A percentile compares a stretch with the other conserved stretches of the same genome.
Conservation (phyloP, 768 basidiomycete species). For the Tricholoma sp. region DNA sequence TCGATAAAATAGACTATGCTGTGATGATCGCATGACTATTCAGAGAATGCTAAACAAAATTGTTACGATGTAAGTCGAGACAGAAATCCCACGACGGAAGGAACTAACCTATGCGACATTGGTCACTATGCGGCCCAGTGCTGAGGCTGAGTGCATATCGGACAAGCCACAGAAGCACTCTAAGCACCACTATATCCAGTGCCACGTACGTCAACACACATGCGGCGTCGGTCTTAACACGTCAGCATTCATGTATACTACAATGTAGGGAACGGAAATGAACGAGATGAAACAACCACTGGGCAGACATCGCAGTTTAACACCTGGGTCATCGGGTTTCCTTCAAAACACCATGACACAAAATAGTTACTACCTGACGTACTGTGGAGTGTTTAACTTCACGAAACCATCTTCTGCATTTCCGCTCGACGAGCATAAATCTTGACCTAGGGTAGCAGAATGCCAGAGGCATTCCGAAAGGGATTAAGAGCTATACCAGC, state of each 20-base stretch:
- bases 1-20: not conserved
- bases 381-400: not conserved
- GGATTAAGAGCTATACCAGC: not conserved
- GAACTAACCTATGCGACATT: not conserved
- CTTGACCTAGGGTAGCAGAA: not conserved
- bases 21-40: constrained; percentile 8
- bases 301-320: not conserved
- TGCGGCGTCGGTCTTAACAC: not conserved
- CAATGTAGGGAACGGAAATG: not conserved
- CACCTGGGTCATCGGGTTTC: not conserved
- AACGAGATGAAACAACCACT: not conserved
- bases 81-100: not conserved
- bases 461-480: not conserved
- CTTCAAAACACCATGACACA: not conserved
- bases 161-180: not conserved
- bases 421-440: not conserved
- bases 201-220: not conserved
- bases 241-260: not conserved
- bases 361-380: not conserved
- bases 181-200: not conserved
- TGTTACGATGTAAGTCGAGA: not conserved
- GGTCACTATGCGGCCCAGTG: not conserved
- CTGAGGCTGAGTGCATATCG: not conserved
- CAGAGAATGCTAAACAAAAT: not conserved
- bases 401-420: not conserved